A percentile compares a stretch with the other conserved stretches of the same genome.
Conservation (phyloP, 306 rosid species). For the Senna tora region DNA sequence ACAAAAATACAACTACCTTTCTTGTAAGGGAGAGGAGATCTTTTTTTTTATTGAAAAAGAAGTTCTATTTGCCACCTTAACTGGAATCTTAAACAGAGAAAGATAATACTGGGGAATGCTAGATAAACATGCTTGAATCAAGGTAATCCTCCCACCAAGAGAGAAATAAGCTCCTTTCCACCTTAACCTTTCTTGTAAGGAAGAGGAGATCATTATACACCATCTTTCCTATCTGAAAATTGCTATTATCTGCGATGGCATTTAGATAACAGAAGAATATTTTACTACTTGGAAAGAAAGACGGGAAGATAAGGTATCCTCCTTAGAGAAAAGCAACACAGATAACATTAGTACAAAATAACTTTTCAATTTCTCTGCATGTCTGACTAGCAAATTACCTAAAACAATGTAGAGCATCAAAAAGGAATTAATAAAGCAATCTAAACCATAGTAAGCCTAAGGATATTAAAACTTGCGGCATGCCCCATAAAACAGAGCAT, state of each 20-base stretch:
- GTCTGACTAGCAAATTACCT: not conserved
- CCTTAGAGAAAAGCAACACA: not conserved
- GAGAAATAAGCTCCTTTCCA: no score
- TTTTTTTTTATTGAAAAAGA: no score
- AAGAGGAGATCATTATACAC: conserved; percentile 19
- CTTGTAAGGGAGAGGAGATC: conserved; percentile 12
- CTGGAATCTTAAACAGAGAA: no score
- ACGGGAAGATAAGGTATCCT: conserved; percentile 5
- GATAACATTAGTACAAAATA: not conserved
- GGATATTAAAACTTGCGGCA: not conserved
- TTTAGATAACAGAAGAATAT: not conserved
- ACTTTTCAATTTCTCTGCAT: not conserved
- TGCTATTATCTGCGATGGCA: no score
- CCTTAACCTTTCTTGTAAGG: conserved; percentile 5
- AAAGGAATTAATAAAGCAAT: not conserved
- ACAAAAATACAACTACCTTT: not conserved
- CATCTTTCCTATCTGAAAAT: not conserved
- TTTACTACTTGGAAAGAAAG: conserved; percentile 30
- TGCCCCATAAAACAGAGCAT: not conserved
- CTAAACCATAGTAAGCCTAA: not conserved
- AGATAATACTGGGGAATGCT: no score
- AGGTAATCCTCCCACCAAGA: no score
- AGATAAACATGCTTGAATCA: no score
- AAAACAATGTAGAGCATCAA: not conserved
- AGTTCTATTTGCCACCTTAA: no score